These are phyloP conservation scores for Teunomyces barrocoloradensis DNA, from an alignment of 805 yeast genomes.

Conservation along the genomic window DNA sequence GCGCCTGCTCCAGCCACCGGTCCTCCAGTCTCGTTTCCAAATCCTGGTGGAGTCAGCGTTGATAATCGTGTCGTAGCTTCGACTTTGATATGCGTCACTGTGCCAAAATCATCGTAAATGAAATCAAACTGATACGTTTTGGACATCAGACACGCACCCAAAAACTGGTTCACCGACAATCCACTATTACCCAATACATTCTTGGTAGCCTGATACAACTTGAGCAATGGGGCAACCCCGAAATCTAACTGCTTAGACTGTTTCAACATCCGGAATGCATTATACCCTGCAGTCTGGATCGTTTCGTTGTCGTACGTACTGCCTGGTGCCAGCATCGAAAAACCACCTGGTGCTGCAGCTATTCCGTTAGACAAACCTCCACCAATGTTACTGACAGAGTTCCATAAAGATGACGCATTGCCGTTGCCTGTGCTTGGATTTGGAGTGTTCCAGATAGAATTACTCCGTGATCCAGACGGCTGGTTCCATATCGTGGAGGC, in stretches of 20 bases:
- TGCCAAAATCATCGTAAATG: constrained; percentile 45
- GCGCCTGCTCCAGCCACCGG: too few species aligned
- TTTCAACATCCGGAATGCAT: constrained; percentile 37
- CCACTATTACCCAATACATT: constrained; percentile 24
- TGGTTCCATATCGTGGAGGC: constrained; percentile 12
- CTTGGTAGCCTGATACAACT: constrained; percentile 32
- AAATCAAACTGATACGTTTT: constrained; percentile 39
- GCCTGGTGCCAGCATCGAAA: background rate
- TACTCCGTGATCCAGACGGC: constrained; percentile 17
- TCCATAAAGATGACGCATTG: background rate
- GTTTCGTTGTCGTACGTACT: constrained; percentile 23
- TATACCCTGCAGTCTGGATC: constrained; percentile 43
- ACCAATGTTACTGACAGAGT: background rate
- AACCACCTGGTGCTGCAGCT: background rate
- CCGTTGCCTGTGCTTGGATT: constrained; percentile 2
- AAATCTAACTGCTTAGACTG: constrained; percentile 34
- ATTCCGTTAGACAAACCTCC: background rate
- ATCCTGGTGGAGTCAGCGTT: background rate
- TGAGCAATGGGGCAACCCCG: constrained; percentile 34
- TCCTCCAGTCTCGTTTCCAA: background rate
- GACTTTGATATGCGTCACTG: constrained; percentile 42
- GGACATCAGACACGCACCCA: constrained; percentile 24
- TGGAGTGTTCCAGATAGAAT: constrained; percentile 31
- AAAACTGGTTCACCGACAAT: constrained; percentile 31
- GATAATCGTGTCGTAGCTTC: background rate